Base-by-base conservation (phyloP, 2,329 filamentous ascomycete genomes). In the Alternaria sp. region DNA sequence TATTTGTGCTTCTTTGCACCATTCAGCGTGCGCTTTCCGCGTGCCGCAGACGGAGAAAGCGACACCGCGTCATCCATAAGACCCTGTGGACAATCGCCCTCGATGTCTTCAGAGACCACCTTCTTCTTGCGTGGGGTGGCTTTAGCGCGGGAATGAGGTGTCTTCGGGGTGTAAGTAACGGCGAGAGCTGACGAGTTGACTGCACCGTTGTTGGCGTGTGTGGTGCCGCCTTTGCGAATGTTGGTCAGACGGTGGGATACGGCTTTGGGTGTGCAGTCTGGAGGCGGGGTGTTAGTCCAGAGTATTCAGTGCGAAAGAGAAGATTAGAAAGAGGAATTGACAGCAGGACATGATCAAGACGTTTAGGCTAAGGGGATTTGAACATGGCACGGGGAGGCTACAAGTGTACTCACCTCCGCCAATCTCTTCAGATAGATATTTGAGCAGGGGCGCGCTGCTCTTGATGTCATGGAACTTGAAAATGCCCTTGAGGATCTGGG, bases 261-360 rank as follows among this genome's bases (percentile, higher is more conserved):
- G 14, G 72, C 71, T 37, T 73, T 75, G 42, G 68, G 61, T 0
- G 72, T 73, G 48, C 67, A 72, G 2, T 65, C 72, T 66, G 55
- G 28, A 14, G 45, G 10, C 13, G 37, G 10, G 29, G 7, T 33
- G 13, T 39, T 5, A 50, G 34, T 29, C 2, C 1, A 10, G 1
- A 10, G 45, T 24, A 39, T n/a, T 21, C 9, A 6, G 3, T 28
- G 5, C 1, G 14, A 13, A 28, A 4, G 24, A 2, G 9, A 14
- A 21, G 23, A n/a, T 3, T 9, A 1, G 8, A 14, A 26, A 8
- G 8, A 39, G 5, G 17, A 17, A 17, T 17, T 17, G 17, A 17
- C 17, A 17, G 17, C 17, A 17, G 17, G 17, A 17, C 17, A 17
- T 17, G 17, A 17, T 17, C 17, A 2, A 17, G 17, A 17, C 17